Conservation (phyloP, 179 eudicot genomes). For the Spergularia azorica region DNA sequence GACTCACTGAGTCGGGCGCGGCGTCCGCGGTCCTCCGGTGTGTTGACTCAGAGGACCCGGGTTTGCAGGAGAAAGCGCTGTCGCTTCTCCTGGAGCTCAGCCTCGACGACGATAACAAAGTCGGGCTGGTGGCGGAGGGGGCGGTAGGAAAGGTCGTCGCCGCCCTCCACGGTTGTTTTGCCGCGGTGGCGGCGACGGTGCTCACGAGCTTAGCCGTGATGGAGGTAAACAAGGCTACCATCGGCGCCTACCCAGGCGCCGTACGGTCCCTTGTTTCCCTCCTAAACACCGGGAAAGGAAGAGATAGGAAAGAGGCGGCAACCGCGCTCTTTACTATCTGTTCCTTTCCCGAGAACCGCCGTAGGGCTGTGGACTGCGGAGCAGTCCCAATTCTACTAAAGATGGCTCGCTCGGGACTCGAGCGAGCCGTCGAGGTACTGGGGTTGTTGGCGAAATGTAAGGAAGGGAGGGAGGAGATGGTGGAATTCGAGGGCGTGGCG, state of each 20-base stretch:
- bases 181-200: slow-evolving; percentile 80
- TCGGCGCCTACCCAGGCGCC: slow-evolving; percentile 77
- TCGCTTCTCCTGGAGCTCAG: slow-evolving; percentile 60
- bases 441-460: slow-evolving; percentile 74
- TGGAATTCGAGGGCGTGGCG: slow-evolving; percentile 41
- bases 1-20: slow-evolving; percentile 65
- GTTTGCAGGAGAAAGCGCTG: slow-evolving; percentile 52
- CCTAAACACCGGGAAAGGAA: slow-evolving; percentile 43
- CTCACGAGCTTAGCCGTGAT: slow-evolving; percentile 80
- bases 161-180: slow-evolving; percentile 32
- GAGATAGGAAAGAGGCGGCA: slow-evolving; percentile 84
- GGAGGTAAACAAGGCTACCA: slow-evolving; percentile 89
- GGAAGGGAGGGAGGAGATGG: slow-evolving; percentile 70
- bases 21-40: slow-evolving; percentile 38
- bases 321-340: slow-evolving; percentile 75
- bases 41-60: slow-evolving; percentile 45
- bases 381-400: slow-evolving; percentile 51
- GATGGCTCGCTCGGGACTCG: slow-evolving; percentile 54
- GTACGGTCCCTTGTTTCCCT: slow-evolving; percentile 58
- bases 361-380: slow-evolving; percentile 59
- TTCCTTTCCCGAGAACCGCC: slow-evolving; percentile 71
- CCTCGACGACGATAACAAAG: slow-evolving; percentile 73
- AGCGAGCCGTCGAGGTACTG: slow-evolving; percentile 75
- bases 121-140: slow-evolving; percentile 91
- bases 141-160: slow-evolving; percentile 56